A percentile compares a stretch with the other conserved stretches of the same genome.
These are phyloP conservation scores for Zygosaccharomyces rouxii DNA, from an alignment of 805 yeast genomes.

Conservation along the genomic window DNA sequence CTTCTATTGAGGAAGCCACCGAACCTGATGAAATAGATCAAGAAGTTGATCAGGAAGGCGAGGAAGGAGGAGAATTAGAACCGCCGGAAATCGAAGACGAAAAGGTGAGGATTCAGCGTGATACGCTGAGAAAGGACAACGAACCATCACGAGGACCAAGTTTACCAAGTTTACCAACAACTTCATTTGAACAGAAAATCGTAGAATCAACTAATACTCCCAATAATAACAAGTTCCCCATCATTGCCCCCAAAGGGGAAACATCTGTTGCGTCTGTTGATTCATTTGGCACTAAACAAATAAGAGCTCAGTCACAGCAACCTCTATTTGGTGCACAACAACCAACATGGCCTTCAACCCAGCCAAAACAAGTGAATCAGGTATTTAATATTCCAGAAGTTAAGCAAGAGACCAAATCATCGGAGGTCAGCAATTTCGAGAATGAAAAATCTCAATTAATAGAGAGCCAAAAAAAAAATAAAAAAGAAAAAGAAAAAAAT, in stretches of 20 bases:
- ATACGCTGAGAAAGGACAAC: conserved; percentile 8
- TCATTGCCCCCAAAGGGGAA: background rate
- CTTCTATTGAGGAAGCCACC: background rate
- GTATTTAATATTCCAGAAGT: background rate
- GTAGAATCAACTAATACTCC: background rate
- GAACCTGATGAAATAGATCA: conserved; percentile 10
- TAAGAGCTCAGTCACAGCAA: background rate
- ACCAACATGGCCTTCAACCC: background rate
- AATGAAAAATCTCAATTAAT: conserved; percentile 11
- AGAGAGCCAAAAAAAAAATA: conserved; percentile 14
- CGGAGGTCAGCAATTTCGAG: background rate
- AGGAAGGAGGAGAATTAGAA: background rate
- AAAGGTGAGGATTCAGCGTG: conserved; percentile 5
- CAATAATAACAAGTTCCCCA: background rate
- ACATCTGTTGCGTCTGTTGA: background rate
- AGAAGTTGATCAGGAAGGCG: background rate
- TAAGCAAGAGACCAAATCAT: background rate
- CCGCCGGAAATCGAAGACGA: conserved; percentile 8
- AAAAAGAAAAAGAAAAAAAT: conserved; percentile 21
- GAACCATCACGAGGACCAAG: conserved; percentile 7
- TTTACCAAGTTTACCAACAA: background rate
- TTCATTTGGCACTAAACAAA: background rate
- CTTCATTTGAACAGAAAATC: background rate
- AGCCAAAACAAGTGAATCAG: no score
- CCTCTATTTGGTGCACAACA: background rate